These are phyloP conservation scores for Lanmaoa pseudosensibilis DNA, from an alignment of 768 basidiomycete genomes.

Conservation along the genomic window DNA sequence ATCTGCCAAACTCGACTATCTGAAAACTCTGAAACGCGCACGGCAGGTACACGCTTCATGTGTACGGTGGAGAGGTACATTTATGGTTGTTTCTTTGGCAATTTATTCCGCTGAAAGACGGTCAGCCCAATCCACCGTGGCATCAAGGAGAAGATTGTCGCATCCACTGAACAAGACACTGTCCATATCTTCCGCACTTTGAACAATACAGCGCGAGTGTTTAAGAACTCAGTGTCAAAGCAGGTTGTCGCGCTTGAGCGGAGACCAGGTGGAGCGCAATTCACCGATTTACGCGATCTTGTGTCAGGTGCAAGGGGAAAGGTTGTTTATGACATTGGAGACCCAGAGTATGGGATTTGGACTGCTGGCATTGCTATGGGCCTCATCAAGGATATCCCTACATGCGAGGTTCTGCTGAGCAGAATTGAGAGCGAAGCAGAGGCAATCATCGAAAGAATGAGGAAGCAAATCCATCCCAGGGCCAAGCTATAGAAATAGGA, in stretches of 20 bases:
- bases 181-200: slow-evolving; percentile 89
- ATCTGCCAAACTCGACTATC: not conserved
- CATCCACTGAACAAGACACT: slow-evolving; percentile 79
- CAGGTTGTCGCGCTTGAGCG: slow-evolving; percentile 86
- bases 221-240: slow-evolving; percentile 78
- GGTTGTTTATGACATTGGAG: slow-evolving; percentile 79
- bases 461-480: slow-evolving; percentile 19
- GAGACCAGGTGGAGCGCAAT: slow-evolving; percentile 81
- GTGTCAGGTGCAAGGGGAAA: slow-evolving; percentile 71
- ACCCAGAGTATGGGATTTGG: slow-evolving; percentile 89
- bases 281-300: slow-evolving; percentile 78
- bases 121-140: slow-evolving; percentile 81
- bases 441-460: slow-evolving; percentile 56
- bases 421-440: slow-evolving; percentile 77
- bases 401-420: slow-evolving; percentile 68
- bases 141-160: slow-evolving; percentile 88
- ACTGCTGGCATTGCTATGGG: slow-evolving; percentile 63
- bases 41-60: slow-evolving; percentile 81
- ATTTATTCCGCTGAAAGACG: not conserved
- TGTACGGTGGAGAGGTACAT: slow-evolving; percentile 78
- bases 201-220: slow-evolving; percentile 81
- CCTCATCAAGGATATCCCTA: slow-evolving; percentile 81
- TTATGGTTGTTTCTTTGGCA: not conserved
- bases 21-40: not conserved
- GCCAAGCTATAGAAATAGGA: slow-evolving; percentile 21